Evolutionary conservation across 176 grass and related monocot genomes (phyloP), one percentile per base, ranked within the genome.

Genomic region (Tillandsia fasciculata): DNA sequence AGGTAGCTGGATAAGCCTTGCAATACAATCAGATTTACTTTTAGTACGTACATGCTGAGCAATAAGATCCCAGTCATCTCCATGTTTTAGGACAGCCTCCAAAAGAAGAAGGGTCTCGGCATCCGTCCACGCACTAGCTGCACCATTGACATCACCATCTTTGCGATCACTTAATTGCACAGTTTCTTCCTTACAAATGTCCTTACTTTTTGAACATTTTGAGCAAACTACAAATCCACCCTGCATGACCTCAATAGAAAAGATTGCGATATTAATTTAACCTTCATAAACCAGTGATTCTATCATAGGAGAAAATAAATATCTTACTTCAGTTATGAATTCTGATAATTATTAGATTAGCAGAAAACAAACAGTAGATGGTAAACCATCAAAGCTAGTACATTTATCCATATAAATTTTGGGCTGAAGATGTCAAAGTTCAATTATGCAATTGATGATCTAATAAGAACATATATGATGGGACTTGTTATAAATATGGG

Each of bases 51-150:
- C 87, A 87, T 99, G 95, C 63, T 99, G 87, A 9, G 90, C 69
- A 68, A 93, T 94, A 69, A 99, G 85, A 90, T 94, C 87, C 95
- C 95, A 99, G 72, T 94, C 95, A 82, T 99, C 95, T 72, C 95
- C 95, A 82, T 90, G 90, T 74, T 99, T 99, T 76, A 99, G 74
- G 65, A 94, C 90, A 78, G 88, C 89, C 90, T 99, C 95, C 63
- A 99, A 87, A 80, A 99, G 95, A 48, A 93, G 84, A 70, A 99
- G 68, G 3, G 82, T 99, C 76, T 99, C 95, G 48, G 86, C 65
- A 69, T 94, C 84, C 72, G 95, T 88, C 95, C 95, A 99, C 80
- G 84, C 66, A 70, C 70, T 67, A 50, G 66, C 78, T 65, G 57
- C 53, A 71, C 75, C 53, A 18, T 69, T 81, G 49, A 74, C 54